Base-by-base conservation (phyloP, 805 yeast genomes). In the Candida palmyrensis region DNA sequence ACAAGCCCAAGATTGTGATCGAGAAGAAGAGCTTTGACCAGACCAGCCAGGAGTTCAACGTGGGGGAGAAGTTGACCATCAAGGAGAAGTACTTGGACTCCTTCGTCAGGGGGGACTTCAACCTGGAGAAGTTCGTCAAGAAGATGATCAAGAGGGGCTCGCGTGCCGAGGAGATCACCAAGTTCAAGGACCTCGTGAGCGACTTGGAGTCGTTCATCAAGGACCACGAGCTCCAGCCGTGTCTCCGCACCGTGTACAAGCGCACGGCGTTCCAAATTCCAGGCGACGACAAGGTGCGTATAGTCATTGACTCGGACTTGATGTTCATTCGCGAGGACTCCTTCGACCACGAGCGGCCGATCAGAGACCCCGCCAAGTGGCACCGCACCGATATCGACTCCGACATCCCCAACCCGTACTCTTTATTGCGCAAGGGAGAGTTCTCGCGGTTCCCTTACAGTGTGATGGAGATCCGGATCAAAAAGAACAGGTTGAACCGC, bases 241-340 rank as follows among this genome's bases (percentile, higher is more conserved):
- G 85, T 24, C 62, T 92, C 54, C 79, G 97, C 63, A 75, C 96
- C 8, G 75, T 81, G 23, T 87, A 85, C 63, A 84, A 87, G 26
- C 75, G 97, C 58, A 85, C 96, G 5, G 97, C 97, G 2, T 90
- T 92, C 68, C 97, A 90, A 68, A 90, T 90, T 48, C 98, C 98
- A 3, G 97, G 97, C 38, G 97, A 92, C 55, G 94, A 89, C 55
- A 76, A 90, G 51, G 82, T 89, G 24, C 79, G 97, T 55, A 79
- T 92, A 40, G 80, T 85, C 27, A 85, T 90, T 42, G 97, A 90
- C 60, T 82, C 94, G 11, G 92, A 92, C 55, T 77, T 92, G 36
- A 53, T 80, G 33, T 89, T 85, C 53, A 80, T 90, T 40, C 77
- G 97, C 48, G 98, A 90, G 55, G 97, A 90, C 55, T 62, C 90